Percentiles rank a stretch among this genome's conserved stretches.
Evolutionary conservation across 1,139 yeast species (phyloP).

Genomic region (Sugiyamaella novakii): DNA sequence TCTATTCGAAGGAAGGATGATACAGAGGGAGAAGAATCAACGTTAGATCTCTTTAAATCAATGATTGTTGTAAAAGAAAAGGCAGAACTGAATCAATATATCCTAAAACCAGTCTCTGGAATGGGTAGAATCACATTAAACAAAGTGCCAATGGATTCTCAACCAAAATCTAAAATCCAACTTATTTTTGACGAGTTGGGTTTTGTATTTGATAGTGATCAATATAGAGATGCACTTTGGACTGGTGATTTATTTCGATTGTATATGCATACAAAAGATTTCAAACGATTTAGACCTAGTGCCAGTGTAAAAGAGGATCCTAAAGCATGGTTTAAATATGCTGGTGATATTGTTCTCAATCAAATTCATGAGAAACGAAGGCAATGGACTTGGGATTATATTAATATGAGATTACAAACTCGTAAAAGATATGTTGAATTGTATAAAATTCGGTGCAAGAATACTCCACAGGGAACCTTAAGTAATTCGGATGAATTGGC

Average conservation of each 20-base stretch:
- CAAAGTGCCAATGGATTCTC: conserved; percentile 70
- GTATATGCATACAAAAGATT: conserved; percentile 74
- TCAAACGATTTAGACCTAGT: conserved; percentile 69
- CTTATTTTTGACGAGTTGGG: conserved; percentile 86
- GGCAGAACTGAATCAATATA: conserved; percentile 55
- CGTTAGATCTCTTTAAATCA: conserved; percentile 39
- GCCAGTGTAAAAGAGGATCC: conserved; percentile 67
- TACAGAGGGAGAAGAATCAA: conserved; percentile 26
- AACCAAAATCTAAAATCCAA: conserved; percentile 78
- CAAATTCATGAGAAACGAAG: conserved; percentile 81
- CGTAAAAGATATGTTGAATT: conserved; percentile 66
- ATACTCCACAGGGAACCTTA: conserved; percentile 30
- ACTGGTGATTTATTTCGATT: conserved; percentile 82
- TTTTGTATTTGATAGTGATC: conserved; percentile 77
- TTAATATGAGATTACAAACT: conserved; percentile 70
- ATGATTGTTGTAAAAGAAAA: conserved; percentile 37
- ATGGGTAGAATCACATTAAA: conserved; percentile 79
- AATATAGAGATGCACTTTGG: conserved; percentile 79
- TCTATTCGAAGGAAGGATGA: conserved; percentile 38
- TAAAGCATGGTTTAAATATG: conserved; percentile 76
- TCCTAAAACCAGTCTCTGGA: conserved; percentile 88
- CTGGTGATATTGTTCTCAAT: conserved; percentile 67
- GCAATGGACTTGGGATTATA: conserved; percentile 88
- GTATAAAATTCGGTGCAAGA: conserved; percentile 61
- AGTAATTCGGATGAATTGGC: conserved; percentile 43